Evolutionary conservation across 371 early-diverging fungal genomes (phyloP).

Genomic region (Apophysomyces sp.): DNA sequence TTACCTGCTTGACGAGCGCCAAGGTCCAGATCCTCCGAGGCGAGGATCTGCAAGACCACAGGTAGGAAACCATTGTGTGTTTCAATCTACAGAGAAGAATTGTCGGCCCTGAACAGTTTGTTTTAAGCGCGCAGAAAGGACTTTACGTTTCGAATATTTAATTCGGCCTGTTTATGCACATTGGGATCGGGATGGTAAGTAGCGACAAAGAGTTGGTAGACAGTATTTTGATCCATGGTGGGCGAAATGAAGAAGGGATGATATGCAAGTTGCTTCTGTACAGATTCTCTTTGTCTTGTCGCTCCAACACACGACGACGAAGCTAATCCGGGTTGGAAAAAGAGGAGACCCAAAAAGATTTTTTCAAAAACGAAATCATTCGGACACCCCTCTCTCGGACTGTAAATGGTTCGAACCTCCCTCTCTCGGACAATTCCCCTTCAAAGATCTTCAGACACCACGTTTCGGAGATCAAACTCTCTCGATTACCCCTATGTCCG

Average conservation of each 20-base stretch:
- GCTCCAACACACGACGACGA: constrained; percentile 3
- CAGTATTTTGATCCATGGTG: constrained; percentile 52
- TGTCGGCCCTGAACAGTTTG: not conserved
- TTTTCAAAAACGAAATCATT: too few relatives aligned
- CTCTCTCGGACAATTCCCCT: too few relatives aligned
- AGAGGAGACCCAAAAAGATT: not conserved
- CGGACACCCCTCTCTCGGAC: too few relatives aligned
- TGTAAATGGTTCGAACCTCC: too few relatives aligned
- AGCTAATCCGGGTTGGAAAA: not conserved
- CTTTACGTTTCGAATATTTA: constrained; percentile 44
- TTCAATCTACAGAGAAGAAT: constrained; percentile 46
- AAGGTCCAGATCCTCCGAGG: constrained; percentile 57
- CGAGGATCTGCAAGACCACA: constrained; percentile 69
- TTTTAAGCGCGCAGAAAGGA: not conserved
- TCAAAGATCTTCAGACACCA: too few relatives aligned
- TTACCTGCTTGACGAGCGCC: constrained; percentile 80
- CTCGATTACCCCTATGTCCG: too few relatives aligned
- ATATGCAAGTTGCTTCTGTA: not conserved
- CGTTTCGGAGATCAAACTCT: too few relatives aligned
- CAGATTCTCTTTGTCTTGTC: constrained; percentile 4
- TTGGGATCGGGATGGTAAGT: constrained; percentile 80
- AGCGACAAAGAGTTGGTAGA: constrained; percentile 71
- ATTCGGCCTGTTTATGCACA: constrained; percentile 73
- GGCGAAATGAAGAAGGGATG: not conserved
- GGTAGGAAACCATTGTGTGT: constrained; percentile 64